Percentiles rank a stretch among this genome's conserved stretches.
These are phyloP conservation scores for Nannochloris sp. DNA, from an alignment of 139 green algal genomes.

Conservation along the genomic window DNA sequence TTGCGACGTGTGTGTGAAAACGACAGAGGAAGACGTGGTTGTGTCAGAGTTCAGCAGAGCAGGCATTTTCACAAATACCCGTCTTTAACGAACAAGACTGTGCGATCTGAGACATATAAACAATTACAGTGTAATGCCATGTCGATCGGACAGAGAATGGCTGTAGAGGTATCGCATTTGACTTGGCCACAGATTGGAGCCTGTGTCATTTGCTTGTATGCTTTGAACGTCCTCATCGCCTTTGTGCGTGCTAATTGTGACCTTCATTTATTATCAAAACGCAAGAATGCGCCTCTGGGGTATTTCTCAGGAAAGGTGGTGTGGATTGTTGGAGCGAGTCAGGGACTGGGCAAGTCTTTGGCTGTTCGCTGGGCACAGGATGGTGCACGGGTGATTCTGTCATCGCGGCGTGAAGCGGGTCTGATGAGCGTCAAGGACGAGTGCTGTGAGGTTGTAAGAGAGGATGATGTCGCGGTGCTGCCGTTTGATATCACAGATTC, in stretches of 20 bases:
- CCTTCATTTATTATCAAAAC: constrained; percentile 31
- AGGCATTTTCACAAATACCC: no score
- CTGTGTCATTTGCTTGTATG: background rate
- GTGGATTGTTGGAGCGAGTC: constrained; percentile 70
- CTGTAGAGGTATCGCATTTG: no score
- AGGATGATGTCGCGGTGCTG: constrained; percentile 41
- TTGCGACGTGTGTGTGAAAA: no score
- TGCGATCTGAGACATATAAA: no score
- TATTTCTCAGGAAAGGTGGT: constrained; percentile 62
- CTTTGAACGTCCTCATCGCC: background rate
- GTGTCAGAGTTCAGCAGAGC: no score
- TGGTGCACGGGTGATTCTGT: constrained; percentile 61
- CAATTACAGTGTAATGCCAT: no score
- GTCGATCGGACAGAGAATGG: no score
- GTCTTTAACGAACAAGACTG: no score
- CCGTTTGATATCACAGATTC: constrained; percentile 61
- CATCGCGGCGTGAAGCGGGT: constrained; percentile 42
- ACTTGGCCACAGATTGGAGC: background rate
- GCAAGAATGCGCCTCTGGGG: constrained; percentile 3
- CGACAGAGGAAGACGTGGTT: no score
- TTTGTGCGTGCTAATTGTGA: constrained; percentile 37
- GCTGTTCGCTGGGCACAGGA: constrained; percentile 44
- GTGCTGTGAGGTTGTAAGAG: constrained; percentile 17
- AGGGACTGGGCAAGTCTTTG: constrained; percentile 60
- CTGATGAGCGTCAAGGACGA: constrained; percentile 37